These are phyloP conservation scores for Hortiboletus campestris DNA, from an alignment of 768 basidiomycete species.

Conservation along the genomic window DNA sequence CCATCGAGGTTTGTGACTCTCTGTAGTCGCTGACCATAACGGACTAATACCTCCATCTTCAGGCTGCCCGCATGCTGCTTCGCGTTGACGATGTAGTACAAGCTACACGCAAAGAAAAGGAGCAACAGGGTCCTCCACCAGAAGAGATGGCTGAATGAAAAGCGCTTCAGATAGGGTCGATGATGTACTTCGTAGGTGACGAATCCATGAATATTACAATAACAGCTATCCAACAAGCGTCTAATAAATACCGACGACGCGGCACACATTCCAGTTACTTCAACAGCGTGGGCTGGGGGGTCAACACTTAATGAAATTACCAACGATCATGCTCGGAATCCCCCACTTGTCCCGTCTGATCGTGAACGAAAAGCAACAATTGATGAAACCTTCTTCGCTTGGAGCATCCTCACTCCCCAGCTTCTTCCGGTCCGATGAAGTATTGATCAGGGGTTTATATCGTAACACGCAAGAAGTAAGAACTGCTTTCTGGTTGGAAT, in stretches of 20 bases:
- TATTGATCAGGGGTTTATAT: slow-evolving; percentile 65
- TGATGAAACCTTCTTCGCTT: slow-evolving; percentile 73
- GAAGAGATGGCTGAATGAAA: slow-evolving; percentile 50
- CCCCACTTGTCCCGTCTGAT: slow-evolving; percentile 83
- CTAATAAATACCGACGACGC: slow-evolving; percentile 7
- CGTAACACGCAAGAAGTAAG: slow-evolving; percentile 88
- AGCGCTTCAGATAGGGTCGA: background rate
- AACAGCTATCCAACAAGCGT: slow-evolving; percentile 8
- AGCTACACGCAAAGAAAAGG: slow-evolving; percentile 68
- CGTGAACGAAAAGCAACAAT: slow-evolving; percentile 90
- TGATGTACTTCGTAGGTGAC: background rate
- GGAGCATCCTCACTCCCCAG: slow-evolving; percentile 28
- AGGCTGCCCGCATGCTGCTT: slow-evolving; percentile 88
- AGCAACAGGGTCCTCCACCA: slow-evolving; percentile 49
- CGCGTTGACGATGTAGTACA: slow-evolving; percentile 95
- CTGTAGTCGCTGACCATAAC: background rate
- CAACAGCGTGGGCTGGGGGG: background rate
- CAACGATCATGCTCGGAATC: slow-evolving; percentile 88
- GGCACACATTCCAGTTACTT: background rate
- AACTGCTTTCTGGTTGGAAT: slow-evolving; percentile 89
- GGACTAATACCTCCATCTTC: background rate
- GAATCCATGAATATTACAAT: slow-evolving; percentile 13
- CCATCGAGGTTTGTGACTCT: slow-evolving; percentile 67
- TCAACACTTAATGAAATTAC: slow-evolving; percentile 79
- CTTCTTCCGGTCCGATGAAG: slow-evolving; percentile 31